Evolutionary conservation across 2,329 filamentous ascomycete species (phyloP).

Genomic region (Fusarium albidum): DNA sequence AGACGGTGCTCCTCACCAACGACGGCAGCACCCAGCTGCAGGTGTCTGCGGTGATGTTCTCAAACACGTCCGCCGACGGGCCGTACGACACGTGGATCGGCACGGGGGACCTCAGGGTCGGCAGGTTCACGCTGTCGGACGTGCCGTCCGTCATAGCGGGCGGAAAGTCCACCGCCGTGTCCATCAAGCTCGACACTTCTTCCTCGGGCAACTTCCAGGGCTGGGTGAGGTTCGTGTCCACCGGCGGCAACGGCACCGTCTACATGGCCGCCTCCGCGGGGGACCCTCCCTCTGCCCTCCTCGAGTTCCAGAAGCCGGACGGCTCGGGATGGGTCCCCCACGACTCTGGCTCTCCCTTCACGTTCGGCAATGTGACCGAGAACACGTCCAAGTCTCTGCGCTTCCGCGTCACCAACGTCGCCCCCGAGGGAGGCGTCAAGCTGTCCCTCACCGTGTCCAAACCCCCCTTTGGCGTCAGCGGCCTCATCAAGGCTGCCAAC

Average conservation of each 20-base stretch:
- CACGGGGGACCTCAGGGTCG: slow-evolving; percentile 49
- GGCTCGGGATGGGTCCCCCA: slow-evolving; percentile 60
- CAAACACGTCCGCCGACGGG: slow-evolving; percentile 51
- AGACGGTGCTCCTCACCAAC: slow-evolving; percentile 59
- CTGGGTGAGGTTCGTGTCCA: slow-evolving; percentile 56
- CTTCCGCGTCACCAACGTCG: slow-evolving; percentile 63
- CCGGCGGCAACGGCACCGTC: slow-evolving; percentile 58
- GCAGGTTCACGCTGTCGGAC: slow-evolving; percentile 57
- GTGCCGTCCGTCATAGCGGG: slow-evolving; percentile 55
- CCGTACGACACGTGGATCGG: slow-evolving; percentile 52
- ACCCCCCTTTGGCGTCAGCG: slow-evolving; percentile 63
- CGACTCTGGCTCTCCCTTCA: slow-evolving; percentile 53
- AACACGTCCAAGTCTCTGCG: slow-evolving; percentile 57
- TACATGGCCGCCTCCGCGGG: slow-evolving; percentile 59
- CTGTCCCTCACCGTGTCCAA: slow-evolving; percentile 68
- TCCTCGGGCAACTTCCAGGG: slow-evolving; percentile 56
- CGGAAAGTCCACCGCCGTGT: slow-evolving; percentile 49
- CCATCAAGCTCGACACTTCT: slow-evolving; percentile 57
- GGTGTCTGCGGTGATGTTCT: slow-evolving; percentile 55
- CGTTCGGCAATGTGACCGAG: slow-evolving; percentile 63
- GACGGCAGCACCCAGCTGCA: slow-evolving; percentile 56
- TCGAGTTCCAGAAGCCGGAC: slow-evolving; percentile 64
- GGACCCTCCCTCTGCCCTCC: slow-evolving; percentile 55
- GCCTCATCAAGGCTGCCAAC: slow-evolving; percentile 63
- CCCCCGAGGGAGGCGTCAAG: slow-evolving; percentile 52